Base-by-base conservation (phyloP, 2,329 filamentous ascomycete genomes). In the Karstenula rhodostoma region DNA sequence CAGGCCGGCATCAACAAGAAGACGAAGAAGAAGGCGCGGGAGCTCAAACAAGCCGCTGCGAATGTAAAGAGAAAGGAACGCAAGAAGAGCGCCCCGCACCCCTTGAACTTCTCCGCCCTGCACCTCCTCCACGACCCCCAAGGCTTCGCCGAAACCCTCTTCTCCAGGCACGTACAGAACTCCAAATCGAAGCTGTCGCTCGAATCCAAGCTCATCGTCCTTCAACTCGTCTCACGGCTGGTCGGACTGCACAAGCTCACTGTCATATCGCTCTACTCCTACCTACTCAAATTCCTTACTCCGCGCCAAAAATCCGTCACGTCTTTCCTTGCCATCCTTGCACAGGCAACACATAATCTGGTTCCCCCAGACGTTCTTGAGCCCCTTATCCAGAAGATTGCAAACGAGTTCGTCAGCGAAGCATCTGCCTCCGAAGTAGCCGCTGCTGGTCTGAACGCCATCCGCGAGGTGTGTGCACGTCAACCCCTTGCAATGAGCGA, bases 381-480 rank as follows among this genome's bases (percentile, higher is more conserved):
- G 76, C 94, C 95, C 0, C 81, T 98, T 4, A 84, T 99, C 2
- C 90, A 93, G 76, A 98, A 97, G 81, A 98, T 99, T 70, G 94
- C 95, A 33, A 97, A 98, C 73, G 95, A 99, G 77, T 99, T 99
- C 73, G 94, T 99, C 1, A 97, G 93, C 0, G 95, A 99, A 80
- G 95, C 93, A 1, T 89, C 94, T 0, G 94, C 95, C 0, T 86
- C 91, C 3, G 94, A 98, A 78, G 94, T 99, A 32, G 92, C 92
- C 0, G 90, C 94, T 4, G 94, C 95, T 4, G 95, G 94, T 73
- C 84, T 99, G 57, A 97, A 98, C 76, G 91, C 93, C 15, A 98
- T 99, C 67, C 89, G 95, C 53, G 95, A 99, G 74, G 92, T 99
- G 27, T 97, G 94, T 77, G 90, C 89, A 2, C 87, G 95, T 65